Evolutionary conservation across 139 green algal genomes (phyloP).

Genomic region (Tetraselmis chui): DNA sequence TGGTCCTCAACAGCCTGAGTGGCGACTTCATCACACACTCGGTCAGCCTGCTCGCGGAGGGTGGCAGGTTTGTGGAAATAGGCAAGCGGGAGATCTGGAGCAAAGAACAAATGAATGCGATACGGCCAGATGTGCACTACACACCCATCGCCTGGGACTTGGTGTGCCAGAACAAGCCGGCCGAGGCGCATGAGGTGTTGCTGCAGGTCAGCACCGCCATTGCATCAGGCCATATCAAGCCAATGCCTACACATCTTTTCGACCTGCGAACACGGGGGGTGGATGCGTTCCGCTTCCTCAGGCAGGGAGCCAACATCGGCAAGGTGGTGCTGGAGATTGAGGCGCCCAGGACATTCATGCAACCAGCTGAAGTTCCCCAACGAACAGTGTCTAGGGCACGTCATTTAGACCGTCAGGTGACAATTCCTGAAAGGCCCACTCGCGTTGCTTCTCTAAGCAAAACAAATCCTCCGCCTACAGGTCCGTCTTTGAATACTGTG

Average conservation of each 20-base stretch:
- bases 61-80: conserved; percentile 73
- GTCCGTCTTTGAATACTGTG: neutral
- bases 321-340: neutral
- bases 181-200: neutral
- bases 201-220: neutral
- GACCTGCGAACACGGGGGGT: neutral
- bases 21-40: neutral
- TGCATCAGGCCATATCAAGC: neutral
- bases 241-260: neutral
- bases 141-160: neutral
- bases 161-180: neutral
- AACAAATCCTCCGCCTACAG: neutral
- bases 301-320: neutral
- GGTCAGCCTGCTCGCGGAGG: conserved; percentile 21
- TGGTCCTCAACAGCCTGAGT: conserved; percentile 52
- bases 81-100: conserved; percentile 86
- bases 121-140: neutral
- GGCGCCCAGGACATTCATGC: neutral
- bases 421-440: neutral
- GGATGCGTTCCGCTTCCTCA: neutral
- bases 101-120: neutral
- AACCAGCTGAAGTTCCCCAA: neutral
- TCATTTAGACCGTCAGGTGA: too few species aligned
- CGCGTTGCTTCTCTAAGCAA: neutral
- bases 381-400: too few species aligned